These are phyloP conservation scores for Selaginella moellendorffii DNA, from an alignment of 75 land plant genomes.

Conservation along the genomic window DNA sequence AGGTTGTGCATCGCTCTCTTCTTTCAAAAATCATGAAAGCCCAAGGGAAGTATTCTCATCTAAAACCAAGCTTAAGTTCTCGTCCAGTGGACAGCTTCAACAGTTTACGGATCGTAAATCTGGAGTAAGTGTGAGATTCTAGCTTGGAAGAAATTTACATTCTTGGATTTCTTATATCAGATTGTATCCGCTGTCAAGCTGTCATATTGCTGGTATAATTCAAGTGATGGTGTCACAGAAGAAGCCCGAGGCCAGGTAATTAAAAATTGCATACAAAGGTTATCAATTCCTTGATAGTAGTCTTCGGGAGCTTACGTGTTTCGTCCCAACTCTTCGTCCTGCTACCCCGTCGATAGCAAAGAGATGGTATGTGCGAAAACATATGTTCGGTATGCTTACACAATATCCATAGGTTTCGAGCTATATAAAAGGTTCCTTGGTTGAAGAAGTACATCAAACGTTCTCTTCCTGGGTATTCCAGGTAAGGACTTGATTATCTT, in stretches of 20 bases:
- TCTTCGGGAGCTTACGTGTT: conserved; percentile 93
- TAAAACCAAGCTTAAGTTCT: background rate
- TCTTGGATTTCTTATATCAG: too few relatives aligned
- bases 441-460: conserved; percentile 76
- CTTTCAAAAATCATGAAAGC: background rate
- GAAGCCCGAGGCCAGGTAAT: background rate
- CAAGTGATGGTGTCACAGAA: background rate
- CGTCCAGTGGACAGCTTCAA: conserved; percentile 18
- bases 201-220: background rate
- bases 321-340: conserved; percentile 36
- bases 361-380: background rate
- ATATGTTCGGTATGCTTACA: background rate
- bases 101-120: conserved; percentile 27
- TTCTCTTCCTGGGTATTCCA: conserved; percentile 80
- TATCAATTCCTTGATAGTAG: conserved; percentile 25
- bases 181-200: too few relatives aligned
- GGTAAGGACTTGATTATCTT: conserved; percentile 40
- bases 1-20: background rate
- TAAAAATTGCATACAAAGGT: background rate
- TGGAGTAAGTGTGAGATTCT: too few relatives aligned
- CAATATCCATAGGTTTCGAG: background rate
- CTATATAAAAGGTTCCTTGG: conserved; percentile 43
- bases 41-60: background rate
- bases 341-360: background rate
- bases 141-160: too few relatives aligned